phyloP scores from a whole-genome alignment of 1,284 basidiomycete genomes.

The Trichosporon ovoides region DNA sequence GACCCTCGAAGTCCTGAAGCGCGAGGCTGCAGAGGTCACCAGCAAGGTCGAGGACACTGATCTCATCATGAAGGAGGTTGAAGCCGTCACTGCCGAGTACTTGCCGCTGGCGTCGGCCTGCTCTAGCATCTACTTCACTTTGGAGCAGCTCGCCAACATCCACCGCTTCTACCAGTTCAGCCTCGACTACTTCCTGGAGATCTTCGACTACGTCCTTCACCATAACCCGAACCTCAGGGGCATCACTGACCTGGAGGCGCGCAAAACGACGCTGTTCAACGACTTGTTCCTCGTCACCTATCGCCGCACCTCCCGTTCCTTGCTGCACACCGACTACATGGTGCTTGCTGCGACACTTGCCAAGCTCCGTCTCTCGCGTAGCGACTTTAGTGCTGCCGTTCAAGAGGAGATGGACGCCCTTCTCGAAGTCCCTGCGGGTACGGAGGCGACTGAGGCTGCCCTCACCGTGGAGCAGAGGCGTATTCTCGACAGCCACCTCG shows the following conservation, averaged over 20 bases:
- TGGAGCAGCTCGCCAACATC: slow-evolving; percentile 88
- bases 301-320: slow-evolving; percentile 79
- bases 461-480: slow-evolving; percentile 33
- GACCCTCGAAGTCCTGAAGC: slow-evolving; percentile 92
- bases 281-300: slow-evolving; percentile 90
- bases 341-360: slow-evolving; percentile 86
- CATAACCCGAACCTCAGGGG: slow-evolving; percentile 83
- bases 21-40: slow-evolving; percentile 94
- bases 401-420: slow-evolving; percentile 82
- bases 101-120: slow-evolving; percentile 92
- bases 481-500: slow-evolving; percentile 28
- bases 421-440: slow-evolving; percentile 59
- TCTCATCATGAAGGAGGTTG: slow-evolving; percentile 90
- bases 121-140: slow-evolving; percentile 93
- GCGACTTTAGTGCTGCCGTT: slow-evolving; percentile 63
- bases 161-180: slow-evolving; percentile 99
- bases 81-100: slow-evolving; percentile 91
- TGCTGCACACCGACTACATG: slow-evolving; percentile 86
- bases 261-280: slow-evolving; percentile 77
- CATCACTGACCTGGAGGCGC: slow-evolving; percentile 65
- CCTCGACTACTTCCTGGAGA: slow-evolving; percentile 93
- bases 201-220: slow-evolving; percentile 90
- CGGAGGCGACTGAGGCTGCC: slow-evolving; percentile 10
- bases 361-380: slow-evolving; percentile 71
- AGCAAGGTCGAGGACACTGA: slow-evolving; percentile 96